phyloP scores from a whole-genome alignment of 1,284 basidiomycete species.

The Athelia sp. region DNA sequence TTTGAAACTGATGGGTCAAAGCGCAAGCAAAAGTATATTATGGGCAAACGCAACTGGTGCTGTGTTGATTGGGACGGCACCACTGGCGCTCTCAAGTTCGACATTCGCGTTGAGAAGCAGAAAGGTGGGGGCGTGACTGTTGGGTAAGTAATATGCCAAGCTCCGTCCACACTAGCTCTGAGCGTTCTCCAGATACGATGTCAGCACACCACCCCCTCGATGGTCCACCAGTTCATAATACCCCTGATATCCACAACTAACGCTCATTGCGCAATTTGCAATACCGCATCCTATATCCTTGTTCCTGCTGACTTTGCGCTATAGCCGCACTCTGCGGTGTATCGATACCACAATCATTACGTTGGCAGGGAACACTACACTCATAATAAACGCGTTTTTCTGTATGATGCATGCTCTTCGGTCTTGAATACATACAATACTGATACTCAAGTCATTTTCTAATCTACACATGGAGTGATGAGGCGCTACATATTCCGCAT shows the following conservation, averaged over 20 bases:
- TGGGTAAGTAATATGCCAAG: constrained; percentile 39
- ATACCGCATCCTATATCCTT: neutral
- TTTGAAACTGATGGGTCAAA: constrained; percentile 72
- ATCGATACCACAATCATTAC: too few relatives aligned
- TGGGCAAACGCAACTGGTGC: constrained; percentile 90
- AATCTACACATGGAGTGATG: too few relatives aligned
- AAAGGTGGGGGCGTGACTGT: constrained; percentile 78
- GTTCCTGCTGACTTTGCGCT: too few relatives aligned
- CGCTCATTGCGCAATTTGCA: neutral
- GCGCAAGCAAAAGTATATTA: constrained; percentile 74
- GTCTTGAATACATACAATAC: too few relatives aligned
- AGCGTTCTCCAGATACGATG: neutral
- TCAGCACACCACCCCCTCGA: constrained; percentile 1
- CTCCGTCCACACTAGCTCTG: neutral
- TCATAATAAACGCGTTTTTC: too few relatives aligned
- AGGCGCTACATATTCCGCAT: neutral
- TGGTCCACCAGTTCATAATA: neutral
- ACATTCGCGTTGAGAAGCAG: constrained; percentile 82
- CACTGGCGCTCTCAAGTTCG: constrained; percentile 75
- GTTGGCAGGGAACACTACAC: too few relatives aligned
- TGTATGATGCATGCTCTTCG: too few relatives aligned
- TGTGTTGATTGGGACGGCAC: constrained; percentile 57
- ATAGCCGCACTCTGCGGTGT: too few relatives aligned
- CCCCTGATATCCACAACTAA: neutral
- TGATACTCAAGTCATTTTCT: too few relatives aligned